Percentiles rank a stretch among this genome's conserved stretches.
Conservation (phyloP, 495 filamentous ascomycete genomes). For the Jackrogersella minutella region DNA sequence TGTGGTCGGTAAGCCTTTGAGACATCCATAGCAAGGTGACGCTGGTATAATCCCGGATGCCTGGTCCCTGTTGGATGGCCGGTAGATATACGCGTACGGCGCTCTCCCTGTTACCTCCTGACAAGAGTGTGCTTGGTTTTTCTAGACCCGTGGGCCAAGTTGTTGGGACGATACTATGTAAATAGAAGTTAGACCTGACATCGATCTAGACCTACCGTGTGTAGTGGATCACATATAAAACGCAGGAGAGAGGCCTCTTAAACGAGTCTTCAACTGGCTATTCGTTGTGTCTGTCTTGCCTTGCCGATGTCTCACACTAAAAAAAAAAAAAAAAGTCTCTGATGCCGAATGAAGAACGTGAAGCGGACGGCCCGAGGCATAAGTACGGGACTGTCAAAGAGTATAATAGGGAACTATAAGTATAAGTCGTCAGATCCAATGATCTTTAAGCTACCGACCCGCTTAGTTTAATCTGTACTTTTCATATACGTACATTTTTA, state of each 20-base stretch:
- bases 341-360: conserved; percentile 14
- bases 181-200: background rate
- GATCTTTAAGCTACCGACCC: conserved; percentile 3
- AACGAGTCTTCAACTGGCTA: background rate
- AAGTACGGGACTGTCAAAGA: background rate
- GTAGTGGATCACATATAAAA: background rate
- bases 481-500: conserved; percentile 22
- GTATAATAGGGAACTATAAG: background rate
- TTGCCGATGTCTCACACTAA: conserved; percentile 1
- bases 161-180: conserved; percentile 12
- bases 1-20: conserved; percentile 19
- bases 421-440: background rate
- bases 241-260: background rate
- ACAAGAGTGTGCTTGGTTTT: conserved; percentile 3
- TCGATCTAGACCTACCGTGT: background rate
- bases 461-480: conserved; percentile 13
- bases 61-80: conserved; percentile 20
- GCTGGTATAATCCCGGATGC: conserved; percentile 29
- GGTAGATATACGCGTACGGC: conserved; percentile 2
- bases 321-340: no score
- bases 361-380: conserved; percentile 26
- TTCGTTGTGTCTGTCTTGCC: background rate
- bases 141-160: conserved; percentile 5
- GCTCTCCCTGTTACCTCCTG: conserved; percentile 10
- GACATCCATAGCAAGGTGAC: conserved; percentile 31